A percentile compares a stretch with the other conserved stretches of the same genome.
phyloP scores from a whole-genome alignment of 176 grass and related monocot species.

The Metroxylon sagu region DNA sequence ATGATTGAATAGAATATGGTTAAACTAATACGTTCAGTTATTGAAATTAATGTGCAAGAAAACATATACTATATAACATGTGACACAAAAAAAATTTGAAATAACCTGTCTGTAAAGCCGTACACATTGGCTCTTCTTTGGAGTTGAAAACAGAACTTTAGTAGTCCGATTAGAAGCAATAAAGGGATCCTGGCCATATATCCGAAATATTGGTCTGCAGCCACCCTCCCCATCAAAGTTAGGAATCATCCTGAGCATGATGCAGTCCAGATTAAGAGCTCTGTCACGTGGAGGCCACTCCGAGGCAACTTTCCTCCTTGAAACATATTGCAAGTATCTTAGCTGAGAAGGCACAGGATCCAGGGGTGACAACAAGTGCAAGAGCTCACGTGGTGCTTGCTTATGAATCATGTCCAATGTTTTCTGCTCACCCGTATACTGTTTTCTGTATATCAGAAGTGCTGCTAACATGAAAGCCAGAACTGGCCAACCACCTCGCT shows the following conservation, averaged over 20 bases:
- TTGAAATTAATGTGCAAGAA: neutral
- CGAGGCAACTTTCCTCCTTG: conserved; percentile 57
- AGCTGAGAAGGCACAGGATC: conserved; percentile 81
- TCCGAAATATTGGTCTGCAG: conserved; percentile 67
- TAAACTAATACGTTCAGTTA: neutral
- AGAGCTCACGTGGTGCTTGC: conserved; percentile 55
- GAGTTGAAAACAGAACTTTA: conserved; percentile 87
- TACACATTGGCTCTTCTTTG: conserved; percentile 50
- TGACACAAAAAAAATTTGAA: neutral
- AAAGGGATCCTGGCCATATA: conserved; percentile 82
- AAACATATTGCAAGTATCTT: conserved; percentile 87
- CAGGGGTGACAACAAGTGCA: conserved; percentile 68
- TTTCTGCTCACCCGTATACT: conserved; percentile 76
- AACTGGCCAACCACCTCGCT: conserved; percentile 72
- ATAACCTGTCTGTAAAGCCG: conserved; percentile 75
- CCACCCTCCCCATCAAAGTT: conserved; percentile 62
- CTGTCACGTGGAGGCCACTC: conserved; percentile 84
- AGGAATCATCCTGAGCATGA: conserved; percentile 76
- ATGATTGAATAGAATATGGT: too few relatives aligned
- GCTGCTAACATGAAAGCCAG: conserved; percentile 86
- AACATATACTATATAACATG: conserved; percentile 1
- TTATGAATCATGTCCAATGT: conserved; percentile 89
- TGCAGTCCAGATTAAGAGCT: conserved; percentile 58
- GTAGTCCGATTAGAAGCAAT: conserved; percentile 51
- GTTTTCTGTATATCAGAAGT: conserved; percentile 70